These are phyloP conservation scores for Antitrichia curtipendula DNA, from an alignment of 225 moss, liverwort and hornwort species.

Conservation along the genomic window DNA sequence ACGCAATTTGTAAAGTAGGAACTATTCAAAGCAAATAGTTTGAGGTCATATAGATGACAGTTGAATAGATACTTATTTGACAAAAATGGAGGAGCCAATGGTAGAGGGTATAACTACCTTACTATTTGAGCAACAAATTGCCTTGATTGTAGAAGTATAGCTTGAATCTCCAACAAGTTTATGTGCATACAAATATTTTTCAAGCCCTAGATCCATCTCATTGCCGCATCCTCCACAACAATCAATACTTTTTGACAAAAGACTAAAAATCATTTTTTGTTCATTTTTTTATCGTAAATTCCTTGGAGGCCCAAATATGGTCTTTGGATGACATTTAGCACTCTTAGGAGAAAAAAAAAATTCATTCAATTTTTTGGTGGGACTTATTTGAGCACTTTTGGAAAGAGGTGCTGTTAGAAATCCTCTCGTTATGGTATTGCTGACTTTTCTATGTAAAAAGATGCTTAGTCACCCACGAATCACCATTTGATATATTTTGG, in stretches of 20 bases:
- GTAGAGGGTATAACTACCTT: background rate
- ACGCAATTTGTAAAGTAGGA: accelerated
- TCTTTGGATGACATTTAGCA: background rate
- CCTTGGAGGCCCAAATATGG: accelerated
- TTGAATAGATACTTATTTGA: background rate
- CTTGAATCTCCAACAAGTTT: background rate
- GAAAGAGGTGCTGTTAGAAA: background rate
- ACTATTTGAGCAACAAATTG: background rate
- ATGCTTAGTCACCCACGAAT: background rate
- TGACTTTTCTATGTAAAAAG: background rate
- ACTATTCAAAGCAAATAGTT: background rate
- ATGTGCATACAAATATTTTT: background rate
- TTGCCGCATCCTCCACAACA: accelerated
- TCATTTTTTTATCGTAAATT: background rate
- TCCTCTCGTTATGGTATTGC: background rate
- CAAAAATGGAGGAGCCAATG: accelerated
- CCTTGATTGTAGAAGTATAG: background rate
- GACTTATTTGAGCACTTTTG: background rate
- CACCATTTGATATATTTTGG: background rate
- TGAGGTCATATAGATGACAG: background rate
- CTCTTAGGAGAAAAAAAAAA: background rate
- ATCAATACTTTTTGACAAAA: background rate
- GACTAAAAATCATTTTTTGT: background rate
- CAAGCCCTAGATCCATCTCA: too few species aligned
- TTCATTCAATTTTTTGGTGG: accelerated